phyloP scores from a whole-genome alignment of 192 early-diverging fungal species.

The Backusella liffmaniae region DNA sequence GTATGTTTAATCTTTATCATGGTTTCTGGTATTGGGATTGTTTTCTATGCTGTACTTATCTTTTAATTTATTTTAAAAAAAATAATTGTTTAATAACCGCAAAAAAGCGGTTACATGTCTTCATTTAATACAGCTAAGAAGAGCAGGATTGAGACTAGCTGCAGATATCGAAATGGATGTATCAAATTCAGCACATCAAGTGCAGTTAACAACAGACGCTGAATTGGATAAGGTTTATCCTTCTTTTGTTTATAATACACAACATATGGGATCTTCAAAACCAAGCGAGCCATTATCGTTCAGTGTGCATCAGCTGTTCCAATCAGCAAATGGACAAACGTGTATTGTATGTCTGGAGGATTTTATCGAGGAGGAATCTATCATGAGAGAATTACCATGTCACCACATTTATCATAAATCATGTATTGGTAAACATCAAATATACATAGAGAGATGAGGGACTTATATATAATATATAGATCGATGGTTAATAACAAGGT shows the following conservation, averaged over 20 bases:
- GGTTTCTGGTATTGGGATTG: not conserved
- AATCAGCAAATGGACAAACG: not conserved
- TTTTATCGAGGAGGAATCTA: not conserved
- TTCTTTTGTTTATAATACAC: not conserved
- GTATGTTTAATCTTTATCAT: not conserved
- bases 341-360: not conserved
- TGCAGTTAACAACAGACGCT: not conserved
- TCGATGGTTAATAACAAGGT: not conserved
- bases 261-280: not conserved
- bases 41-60: too few relatives aligned
- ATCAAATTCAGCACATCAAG: not conserved
- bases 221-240: not conserved
- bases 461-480: not conserved
- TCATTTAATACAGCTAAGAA: not conserved
- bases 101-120: not conserved
- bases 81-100: too few relatives aligned
- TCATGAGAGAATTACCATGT: not conserved
- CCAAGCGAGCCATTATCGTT: not conserved
- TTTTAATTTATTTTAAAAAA: too few relatives aligned
- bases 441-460: not conserved
- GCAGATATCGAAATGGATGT: not conserved
- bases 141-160: not conserved
- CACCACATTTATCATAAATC: not conserved
- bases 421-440: not conserved
- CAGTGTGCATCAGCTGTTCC: not conserved